These are phyloP conservation scores for Penicillium thymicola DNA, from an alignment of 2,329 filamentous ascomycete species.

Conservation along the genomic window DNA sequence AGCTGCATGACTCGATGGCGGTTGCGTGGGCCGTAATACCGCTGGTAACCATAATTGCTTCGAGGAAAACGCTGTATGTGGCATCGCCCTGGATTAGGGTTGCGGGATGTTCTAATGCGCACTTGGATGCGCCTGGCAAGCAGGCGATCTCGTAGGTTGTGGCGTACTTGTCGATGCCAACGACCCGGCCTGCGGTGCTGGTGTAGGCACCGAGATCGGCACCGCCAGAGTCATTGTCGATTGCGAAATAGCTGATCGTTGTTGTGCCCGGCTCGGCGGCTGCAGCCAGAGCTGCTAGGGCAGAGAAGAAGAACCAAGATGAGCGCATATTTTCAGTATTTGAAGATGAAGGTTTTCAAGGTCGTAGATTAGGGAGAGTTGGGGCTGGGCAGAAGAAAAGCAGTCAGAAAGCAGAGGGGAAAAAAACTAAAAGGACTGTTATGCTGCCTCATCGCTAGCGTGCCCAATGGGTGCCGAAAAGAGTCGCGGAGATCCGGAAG, in stretches of 20 bases:
- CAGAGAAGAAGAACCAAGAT: slow-evolving; percentile 1
- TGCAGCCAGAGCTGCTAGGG: not conserved
- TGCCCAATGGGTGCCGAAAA: not conserved
- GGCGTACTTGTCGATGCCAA: slow-evolving; percentile 4
- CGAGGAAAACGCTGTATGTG: slow-evolving; percentile 4
- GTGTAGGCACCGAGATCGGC: not conserved
- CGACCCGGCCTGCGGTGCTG: slow-evolving; percentile 1
- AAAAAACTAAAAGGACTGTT: not conserved
- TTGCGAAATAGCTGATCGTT: slow-evolving; percentile 4
- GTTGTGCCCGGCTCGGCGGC: slow-evolving; percentile 5
- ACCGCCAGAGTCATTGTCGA: not conserved
- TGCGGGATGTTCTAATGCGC: not conserved
- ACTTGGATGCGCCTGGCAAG: not conserved
- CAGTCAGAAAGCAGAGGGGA: not conserved
- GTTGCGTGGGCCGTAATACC: not conserved
- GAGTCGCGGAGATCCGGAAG: not conserved
- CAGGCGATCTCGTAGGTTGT: slow-evolving; percentile 10
- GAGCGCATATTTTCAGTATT: slow-evolving; percentile 3
- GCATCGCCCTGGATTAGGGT: slow-evolving; percentile 10
- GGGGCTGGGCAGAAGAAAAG: not conserved
- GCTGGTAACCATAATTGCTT: not conserved
- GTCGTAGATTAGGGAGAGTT: not conserved
- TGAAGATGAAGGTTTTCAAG: not conserved
- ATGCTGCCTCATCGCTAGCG: not conserved
- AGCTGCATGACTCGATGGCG: not conserved